phyloP scores from a whole-genome alignment of 345 rosid species.

The Schrenkiella parvula region DNA sequence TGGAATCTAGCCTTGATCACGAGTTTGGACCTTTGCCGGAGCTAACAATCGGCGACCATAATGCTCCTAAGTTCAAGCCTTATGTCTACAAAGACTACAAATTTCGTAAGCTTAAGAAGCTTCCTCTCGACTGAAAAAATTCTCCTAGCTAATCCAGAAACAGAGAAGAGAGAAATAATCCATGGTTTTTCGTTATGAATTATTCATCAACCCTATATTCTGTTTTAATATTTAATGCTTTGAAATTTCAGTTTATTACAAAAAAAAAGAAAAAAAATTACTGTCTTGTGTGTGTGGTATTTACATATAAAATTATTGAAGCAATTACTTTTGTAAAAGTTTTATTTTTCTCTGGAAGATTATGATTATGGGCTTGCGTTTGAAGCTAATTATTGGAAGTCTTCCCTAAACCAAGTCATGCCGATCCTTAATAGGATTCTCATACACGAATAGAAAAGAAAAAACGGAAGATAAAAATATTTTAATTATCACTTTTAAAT shows the following conservation, averaged over 20 bases:
- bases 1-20: too few species aligned
- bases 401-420: too few species aligned
- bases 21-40: conserved; percentile 48
- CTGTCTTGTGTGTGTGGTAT: background rate
- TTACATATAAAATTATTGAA: background rate
- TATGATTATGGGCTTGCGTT: too few species aligned
- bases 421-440: too few species aligned
- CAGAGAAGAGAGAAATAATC: background rate
- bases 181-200: background rate
- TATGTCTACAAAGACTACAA: conserved; percentile 3
- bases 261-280: too few species aligned
- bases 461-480: too few species aligned
- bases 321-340: too few species aligned
- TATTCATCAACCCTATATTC: background rate
- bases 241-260: background rate
- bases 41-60: conserved; percentile 34
- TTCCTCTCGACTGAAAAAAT: conserved; percentile 33
- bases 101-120: background rate
- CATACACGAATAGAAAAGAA: too few species aligned
- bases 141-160: background rate
- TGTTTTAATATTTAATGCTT: background rate
- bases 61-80: conserved; percentile 47
- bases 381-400: too few species aligned
- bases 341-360: too few species aligned
- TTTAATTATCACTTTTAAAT: too few species aligned